Evolutionary conservation across 2,329 filamentous ascomycete species (phyloP), one percentile per base, ranked within the genome.

Genomic region (Penicillium corylophilum): DNA sequence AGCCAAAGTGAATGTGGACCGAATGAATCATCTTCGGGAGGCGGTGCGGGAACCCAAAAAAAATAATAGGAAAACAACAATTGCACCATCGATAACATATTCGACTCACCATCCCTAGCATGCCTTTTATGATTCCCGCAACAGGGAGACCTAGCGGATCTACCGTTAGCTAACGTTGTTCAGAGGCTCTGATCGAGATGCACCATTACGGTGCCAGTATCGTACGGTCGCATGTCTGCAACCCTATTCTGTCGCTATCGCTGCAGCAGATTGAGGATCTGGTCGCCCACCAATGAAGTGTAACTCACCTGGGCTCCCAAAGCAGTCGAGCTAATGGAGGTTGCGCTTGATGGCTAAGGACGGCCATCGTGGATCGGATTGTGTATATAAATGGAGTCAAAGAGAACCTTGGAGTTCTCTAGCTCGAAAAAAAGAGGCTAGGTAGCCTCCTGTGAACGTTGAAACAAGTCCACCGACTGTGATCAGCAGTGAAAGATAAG

Each of bases 301-400:
- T n/a, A 5, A 67, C 67, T 59, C 23, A 70, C 68, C 60, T 64
- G 26, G 65, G 63, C 54, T 70, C 67, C 66, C 67, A 70, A 33
- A 61, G 55, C 22, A 70, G 54, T 44, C 66, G 60, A 28, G 65
- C 64, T 46, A 70, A 48, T 31, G 66, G 57, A 35, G 56, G 53
- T 42, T 59, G 59, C 10, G 62, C 46, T 18, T 18, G 44, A 40
- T 42, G 46, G 36, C 42, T 49, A n/a, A 51, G 40, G 12, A 54
- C 46, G 8, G 52, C 46, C 60, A 63, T 56, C 7, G 10, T 49
- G 43, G 20, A 20, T 38, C 18, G 16, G 20, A 35, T 20, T 10
- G 6, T 8, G 9, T 20, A 12, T 38, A 36, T 36, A n/a, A 18
- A 36, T 18, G 35, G 16, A 20, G 35, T 38, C 16, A 20, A 36